Evolutionary conservation across 176 grass and related monocot species (phyloP), one percentile per base, ranked within the genome.

Genomic region (Carex myosuroides): DNA sequence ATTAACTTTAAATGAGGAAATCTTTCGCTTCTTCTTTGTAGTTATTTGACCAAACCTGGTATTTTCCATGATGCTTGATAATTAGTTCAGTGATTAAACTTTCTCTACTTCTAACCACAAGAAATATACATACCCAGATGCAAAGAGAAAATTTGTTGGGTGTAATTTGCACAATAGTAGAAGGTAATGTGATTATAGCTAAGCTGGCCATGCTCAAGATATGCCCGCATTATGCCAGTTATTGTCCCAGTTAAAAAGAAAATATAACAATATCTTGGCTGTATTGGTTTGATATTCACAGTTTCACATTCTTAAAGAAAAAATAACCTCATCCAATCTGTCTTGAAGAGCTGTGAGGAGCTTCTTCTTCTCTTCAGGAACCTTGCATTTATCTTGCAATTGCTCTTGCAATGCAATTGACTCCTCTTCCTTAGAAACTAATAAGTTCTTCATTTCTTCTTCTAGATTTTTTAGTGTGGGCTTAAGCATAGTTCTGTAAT

Each of bases 401-500:
- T 95, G 79, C 64, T 90, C 88, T 72, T 89, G 86, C 70, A 95
- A 13, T 63, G 89, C 68, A 86, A 85, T 76, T 75, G 85, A 91
- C 57, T 93, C 91, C 3, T 89, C 85, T 17, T 83, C 77, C 76
- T 93, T 98, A 81, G 83, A 89, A 83, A 86, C 59, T 46, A 64
- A 72, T 79, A 79, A 52, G 75, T 82, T 90, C 70, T 91, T 93
- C 39, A 55, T 84, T 61, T 95, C 91, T 74, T 91, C 91, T 82
- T 61, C 73, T 26, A 90, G 88, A 71, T 84, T 77, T 69, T 16
- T 77, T 26, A 98, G 86, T 71, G 85, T 89, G 50, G 92, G 92
- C 76, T 98, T 98, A 59, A 98, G 70, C 0, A 78, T 70, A 56
- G 87, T 83, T 90, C 91, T 95, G 83, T 98, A 98, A 68, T 63